Evolutionary conservation across 306 rosid genomes (phyloP), one percentile per base, ranked within the genome.

Genomic region (Erythrophleum fordii): DNA sequence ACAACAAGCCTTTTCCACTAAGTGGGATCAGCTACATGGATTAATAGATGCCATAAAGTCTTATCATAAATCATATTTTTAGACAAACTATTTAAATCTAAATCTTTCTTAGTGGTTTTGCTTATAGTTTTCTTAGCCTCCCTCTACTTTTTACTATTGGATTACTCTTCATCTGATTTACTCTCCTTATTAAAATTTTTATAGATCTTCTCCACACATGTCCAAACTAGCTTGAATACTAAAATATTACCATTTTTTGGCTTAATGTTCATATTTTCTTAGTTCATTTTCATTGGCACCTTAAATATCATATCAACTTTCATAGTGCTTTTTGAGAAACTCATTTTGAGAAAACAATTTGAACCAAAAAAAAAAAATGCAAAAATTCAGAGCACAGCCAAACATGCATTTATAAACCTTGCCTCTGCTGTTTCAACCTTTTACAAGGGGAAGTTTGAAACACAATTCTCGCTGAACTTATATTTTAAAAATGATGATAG

Each of bases 171-270:
- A n/a, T n/a, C n/a, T n/a, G n/a, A n/a, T n/a, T n/a, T n/a, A n/a
- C n/a, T n/a, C n/a, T n/a, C n/a, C n/a, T n/a, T n/a, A n/a, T n/a
- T n/a, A n/a, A n/a, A n/a, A n/a, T n/a, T n/a, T n/a, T n/a, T n/a
- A n/a, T n/a, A n/a, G n/a, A n/a, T n/a, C n/a, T n/a, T n/a, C n/a
- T n/a, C n/a, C n/a, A n/a, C n/a, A n/a, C n/a, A n/a, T n/a, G n/a
- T n/a, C n/a, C n/a, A n/a, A n/a, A n/a, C 59, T 52, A 14, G 48
- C 31, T 80, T 16, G 77, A 46, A 49, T 69, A 26, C 28, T 18
- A 52, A 52, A 61, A 39, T 62, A 55, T 53, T 11, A 44, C 67
- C 45, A 20, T 77, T 62, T 13, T 76, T 76, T 41, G 34, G 16
- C 74, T 62, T 3, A 22, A 22, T 55, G 8, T 53, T 39, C 62